Base-by-base conservation (phyloP, 2,329 filamentous ascomycete genomes). In the Paracamarosporium sp. region DNA sequence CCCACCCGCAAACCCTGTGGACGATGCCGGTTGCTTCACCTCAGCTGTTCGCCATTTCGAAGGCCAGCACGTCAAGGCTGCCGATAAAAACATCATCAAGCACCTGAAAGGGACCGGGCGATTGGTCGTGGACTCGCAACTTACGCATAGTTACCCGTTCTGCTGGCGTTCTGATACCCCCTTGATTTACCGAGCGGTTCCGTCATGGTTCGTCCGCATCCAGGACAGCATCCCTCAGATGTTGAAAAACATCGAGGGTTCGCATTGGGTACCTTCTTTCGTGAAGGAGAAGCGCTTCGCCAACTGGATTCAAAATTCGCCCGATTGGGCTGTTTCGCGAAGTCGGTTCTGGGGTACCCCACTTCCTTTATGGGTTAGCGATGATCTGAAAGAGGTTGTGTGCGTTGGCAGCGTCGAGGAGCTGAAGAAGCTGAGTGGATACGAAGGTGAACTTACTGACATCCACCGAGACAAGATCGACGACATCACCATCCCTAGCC, bases 261-360 rank as follows among this genome's bases (percentile, higher is more conserved):
- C 93, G 7, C 91, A 96, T 73, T 98, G 94, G 94, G 92, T 96
- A 1, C 94, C 94, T 1, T 88, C 85, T 1, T 91, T 91, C 67
- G 93, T 98, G 60, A 97, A 97, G 77, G 93, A 97, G 69, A 91
- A 89, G 73, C 88, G 94, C 13, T 98, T 98, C 69, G 86, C 89
- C 44, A 95, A 88, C 79, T 97, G 94, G 94, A 94, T 98, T 61
- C 82, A 85, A 58, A 94, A 94, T 72, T 93, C 94, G 13, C 89
- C 90, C 57, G 94, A 98, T 77, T 98, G 94, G 94, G 96, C 97
- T 73, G 90, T 98, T 30, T 95, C 92, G 53, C 85, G 94, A 64
- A 97, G 96, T 76, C 86, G 94, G 55, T 98, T 96, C 79, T 97
- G 94, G 94, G 94, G 94, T 50, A 97, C 93, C 0, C 93, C 93